phyloP scores from a whole-genome alignment of 192 early-diverging fungal species.

The Hyaloraphidium curvatum region DNA sequence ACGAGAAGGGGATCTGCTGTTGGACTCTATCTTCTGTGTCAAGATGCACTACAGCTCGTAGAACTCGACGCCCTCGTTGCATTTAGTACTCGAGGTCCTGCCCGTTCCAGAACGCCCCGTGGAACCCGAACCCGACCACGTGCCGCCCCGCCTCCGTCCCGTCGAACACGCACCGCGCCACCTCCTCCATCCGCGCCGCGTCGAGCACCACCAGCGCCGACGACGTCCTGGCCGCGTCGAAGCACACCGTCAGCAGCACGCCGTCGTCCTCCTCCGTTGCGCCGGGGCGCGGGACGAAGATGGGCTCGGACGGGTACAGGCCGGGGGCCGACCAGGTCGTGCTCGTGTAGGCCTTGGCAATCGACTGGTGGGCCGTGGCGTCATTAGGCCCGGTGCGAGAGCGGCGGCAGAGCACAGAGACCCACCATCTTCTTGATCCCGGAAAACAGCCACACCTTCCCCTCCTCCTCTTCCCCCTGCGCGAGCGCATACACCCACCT shows the following conservation, averaged over 20 bases:
- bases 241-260: constrained; percentile 43
- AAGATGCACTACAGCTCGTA: too few relatives aligned
- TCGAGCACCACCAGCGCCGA: constrained; percentile 59
- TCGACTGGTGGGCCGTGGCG: too few relatives aligned
- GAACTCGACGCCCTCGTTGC: too few relatives aligned
- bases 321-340: constrained; percentile 28
- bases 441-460: too few relatives aligned
- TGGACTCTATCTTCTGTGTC: too few relatives aligned
- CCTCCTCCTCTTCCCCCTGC: too few relatives aligned
- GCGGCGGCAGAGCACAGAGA: too few relatives aligned
- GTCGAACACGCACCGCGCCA: constrained; percentile 43
- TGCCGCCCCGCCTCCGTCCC: constrained; percentile 7
- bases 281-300: constrained; percentile 48
- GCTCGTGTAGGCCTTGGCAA: not conserved
- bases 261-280: constrained; percentile 47
- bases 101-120: constrained; percentile 23
- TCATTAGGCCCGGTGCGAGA: too few relatives aligned
- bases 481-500: too few relatives aligned
- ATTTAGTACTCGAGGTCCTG: too few relatives aligned
- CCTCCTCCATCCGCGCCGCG: constrained; percentile 39
- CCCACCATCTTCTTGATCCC: too few relatives aligned
- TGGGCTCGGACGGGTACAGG: constrained; percentile 58
- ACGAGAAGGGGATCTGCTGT: too few relatives aligned
- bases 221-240: constrained; percentile 17
- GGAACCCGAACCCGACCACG: constrained; percentile 50